Evolutionary conservation across 2,329 filamentous ascomycete genomes (phyloP).

Genomic region (Aspergillus hiratsukae): DNA sequence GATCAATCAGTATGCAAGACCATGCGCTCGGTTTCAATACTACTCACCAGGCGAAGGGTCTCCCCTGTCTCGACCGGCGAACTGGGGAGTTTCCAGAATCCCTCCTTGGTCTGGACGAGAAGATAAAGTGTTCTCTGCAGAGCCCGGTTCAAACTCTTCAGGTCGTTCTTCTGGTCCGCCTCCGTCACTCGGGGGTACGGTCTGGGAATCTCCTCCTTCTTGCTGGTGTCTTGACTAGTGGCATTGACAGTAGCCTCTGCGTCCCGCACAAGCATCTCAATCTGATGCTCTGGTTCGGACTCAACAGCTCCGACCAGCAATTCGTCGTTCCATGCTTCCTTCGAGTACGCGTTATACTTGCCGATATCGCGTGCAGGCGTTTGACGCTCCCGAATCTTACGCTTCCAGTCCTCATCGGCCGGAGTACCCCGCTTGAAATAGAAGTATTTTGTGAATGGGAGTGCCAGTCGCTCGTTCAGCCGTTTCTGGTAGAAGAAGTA

Average conservation of each 20-base stretch:
- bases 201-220: conserved; percentile 64
- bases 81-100: conserved; percentile 76
- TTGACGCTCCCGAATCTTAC: conserved; percentile 72
- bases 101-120: conserved; percentile 66
- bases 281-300: conserved; percentile 59
- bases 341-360: conserved; percentile 69
- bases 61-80: conserved; percentile 66
- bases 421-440: conserved; percentile 93
- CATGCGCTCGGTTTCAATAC: background rate
- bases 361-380: conserved; percentile 82
- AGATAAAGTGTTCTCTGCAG: conserved; percentile 83
- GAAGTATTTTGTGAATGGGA: conserved; percentile 85
- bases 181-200: conserved; percentile 69
- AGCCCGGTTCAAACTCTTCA: conserved; percentile 71
- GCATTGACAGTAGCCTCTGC: conserved; percentile 54
- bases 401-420: conserved; percentile 80
- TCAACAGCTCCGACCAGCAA: conserved; percentile 68
- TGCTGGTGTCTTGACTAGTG: conserved; percentile 38
- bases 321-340: conserved; percentile 88
- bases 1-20: conserved; percentile 1
- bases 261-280: conserved; percentile 68
- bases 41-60: conserved; percentile 74
- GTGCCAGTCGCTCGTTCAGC: conserved; percentile 82
- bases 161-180: conserved; percentile 71
- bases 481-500: conserved; percentile 98